Conservation (phyloP, 192 early-diverging fungal species). For the Backusella macrospora region DNA sequence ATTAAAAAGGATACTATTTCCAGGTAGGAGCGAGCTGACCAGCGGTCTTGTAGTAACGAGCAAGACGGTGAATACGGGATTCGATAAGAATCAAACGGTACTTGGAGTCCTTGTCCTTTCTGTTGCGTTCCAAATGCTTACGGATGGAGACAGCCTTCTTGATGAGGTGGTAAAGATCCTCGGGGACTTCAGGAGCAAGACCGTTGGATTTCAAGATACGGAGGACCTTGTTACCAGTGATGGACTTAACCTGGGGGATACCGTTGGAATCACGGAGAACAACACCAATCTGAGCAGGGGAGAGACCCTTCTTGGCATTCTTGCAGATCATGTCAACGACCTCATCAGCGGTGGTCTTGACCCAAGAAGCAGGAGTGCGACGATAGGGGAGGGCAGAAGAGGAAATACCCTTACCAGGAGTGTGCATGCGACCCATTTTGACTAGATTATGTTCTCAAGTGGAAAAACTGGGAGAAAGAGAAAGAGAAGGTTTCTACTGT, state of each 20-base stretch:
- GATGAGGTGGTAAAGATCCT: slow-evolving; percentile 99
- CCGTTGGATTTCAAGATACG: slow-evolving; percentile 98
- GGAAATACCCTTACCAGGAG: slow-evolving; percentile 97
- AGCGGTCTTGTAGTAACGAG: slow-evolving; percentile 97
- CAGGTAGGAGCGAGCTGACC: slow-evolving; percentile 97
- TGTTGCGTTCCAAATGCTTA: slow-evolving; percentile 98
- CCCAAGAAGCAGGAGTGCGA: slow-evolving; percentile 95
- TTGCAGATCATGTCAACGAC: slow-evolving; percentile 99
- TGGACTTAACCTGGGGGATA: slow-evolving; percentile 93
- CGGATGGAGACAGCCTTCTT: slow-evolving; percentile 99
- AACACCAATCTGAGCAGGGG: slow-evolving; percentile 98
- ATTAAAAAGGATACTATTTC: slow-evolving; percentile 86
- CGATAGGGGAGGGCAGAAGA: slow-evolving; percentile 93
- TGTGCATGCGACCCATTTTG: slow-evolving; percentile 63
- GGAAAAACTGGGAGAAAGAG: slow-evolving; percentile 16
- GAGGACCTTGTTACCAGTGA: slow-evolving; percentile 99
- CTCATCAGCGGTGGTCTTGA: slow-evolving; percentile 96
- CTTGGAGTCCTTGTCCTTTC: slow-evolving; percentile 99
- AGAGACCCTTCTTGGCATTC: slow-evolving; percentile 98
- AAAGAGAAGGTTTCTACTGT: background rate
- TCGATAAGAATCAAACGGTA: slow-evolving; percentile 97
- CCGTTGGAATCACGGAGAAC: slow-evolving; percentile 96
- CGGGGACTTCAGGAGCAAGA: slow-evolving; percentile 83
- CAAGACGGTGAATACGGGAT: slow-evolving; percentile 97
- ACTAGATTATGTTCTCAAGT: slow-evolving; percentile 7